Percentiles rank a stretch among this genome's conserved stretches.
phyloP scores from a whole-genome alignment of 768 basidiomycete genomes.

The Chalciporus pseudorubinellus region DNA sequence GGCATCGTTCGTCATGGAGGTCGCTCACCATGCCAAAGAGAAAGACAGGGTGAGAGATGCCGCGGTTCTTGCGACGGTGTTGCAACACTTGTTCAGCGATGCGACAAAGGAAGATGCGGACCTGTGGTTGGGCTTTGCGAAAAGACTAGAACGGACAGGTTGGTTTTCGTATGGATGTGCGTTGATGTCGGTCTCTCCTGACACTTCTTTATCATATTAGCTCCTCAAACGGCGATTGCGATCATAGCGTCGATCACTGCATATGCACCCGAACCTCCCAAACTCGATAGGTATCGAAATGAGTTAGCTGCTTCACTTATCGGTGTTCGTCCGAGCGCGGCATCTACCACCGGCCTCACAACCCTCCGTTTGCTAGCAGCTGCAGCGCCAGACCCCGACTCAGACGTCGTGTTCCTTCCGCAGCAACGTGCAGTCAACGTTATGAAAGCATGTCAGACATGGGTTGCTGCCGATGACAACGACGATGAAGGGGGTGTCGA shows the following conservation, averaged over 20 bases:
- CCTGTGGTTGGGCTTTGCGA: conserved; percentile 70
- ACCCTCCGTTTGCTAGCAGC: conserved; percentile 67
- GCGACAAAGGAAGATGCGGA: conserved; percentile 67
- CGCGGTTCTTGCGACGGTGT: conserved; percentile 56
- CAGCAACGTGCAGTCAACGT: conserved; percentile 84
- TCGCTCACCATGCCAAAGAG: conserved; percentile 31
- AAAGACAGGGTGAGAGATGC: conserved; percentile 53
- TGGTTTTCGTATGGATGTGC: conserved; percentile 16
- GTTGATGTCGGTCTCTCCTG: neutral
- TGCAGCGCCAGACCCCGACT: conserved; percentile 73
- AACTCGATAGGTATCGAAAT: conserved; percentile 80
- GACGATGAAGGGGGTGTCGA: conserved; percentile 58
- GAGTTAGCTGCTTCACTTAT: conserved; percentile 83
- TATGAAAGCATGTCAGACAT: conserved; percentile 79
- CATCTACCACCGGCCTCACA: conserved; percentile 67
- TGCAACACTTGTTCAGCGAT: conserved; percentile 59
- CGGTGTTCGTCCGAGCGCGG: conserved; percentile 59
- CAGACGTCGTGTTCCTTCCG: conserved; percentile 80
- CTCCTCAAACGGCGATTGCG: conserved; percentile 65
- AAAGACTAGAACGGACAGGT: conserved; percentile 64
- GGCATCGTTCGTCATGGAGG: conserved; percentile 31
- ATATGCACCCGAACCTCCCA: conserved; percentile 64
- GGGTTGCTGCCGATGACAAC: conserved; percentile 58
- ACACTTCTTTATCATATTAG: conserved; percentile 36
- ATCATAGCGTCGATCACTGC: conserved; percentile 61